Base-by-base conservation (phyloP, 306 rosid species). In the Prunus campanulata region DNA sequence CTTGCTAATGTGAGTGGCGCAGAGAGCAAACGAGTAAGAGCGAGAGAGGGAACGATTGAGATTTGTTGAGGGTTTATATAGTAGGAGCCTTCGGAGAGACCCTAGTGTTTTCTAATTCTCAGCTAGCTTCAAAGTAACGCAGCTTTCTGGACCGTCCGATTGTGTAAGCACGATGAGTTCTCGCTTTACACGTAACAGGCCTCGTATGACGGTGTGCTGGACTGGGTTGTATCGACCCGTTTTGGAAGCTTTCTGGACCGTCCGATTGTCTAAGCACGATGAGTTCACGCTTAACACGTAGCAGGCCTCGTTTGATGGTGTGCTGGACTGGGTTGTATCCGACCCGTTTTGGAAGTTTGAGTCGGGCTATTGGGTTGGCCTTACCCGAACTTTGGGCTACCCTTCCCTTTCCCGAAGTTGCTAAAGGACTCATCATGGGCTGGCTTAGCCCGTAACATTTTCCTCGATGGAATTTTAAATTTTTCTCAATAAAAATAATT, bases 51-150 rank as follows among this genome's bases (percentile, higher is more conserved):
- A 60, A 49, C 20, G 68, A 2, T 6, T 8, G 22, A 47, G 54
- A 52, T 35, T 62, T 35, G 56, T 0, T 55, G 0, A 69, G 80
- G 72, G 55, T 63, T 82, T 84, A 60, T 77, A 57, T 62, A 59
- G 1, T 29, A 4, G 51, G 65, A 65, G 42, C 25, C 13, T 19
- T 6, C n/a, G 2, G 55, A 20, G 68, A 60, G 79, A 79, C 79
- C 88, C 79, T 79, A 82, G 80, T 20, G 60, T 59, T 39, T 14
- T 39, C 18, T 13, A 1, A 57, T 13, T 39, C 44, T 39, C n/a
- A 50, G 63, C 20, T 52, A 75, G 88, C 91, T 67, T 82, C 83
- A 32, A 66, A 10, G 69, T 62, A 39, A 85, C 88, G 91, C 88
- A 18, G 82, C 66, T 42, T 1, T 82, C 66, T 74, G 24, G 52